phyloP scores from a whole-genome alignment of 495 filamentous ascomycete genomes.

The Tuber aestivum region DNA sequence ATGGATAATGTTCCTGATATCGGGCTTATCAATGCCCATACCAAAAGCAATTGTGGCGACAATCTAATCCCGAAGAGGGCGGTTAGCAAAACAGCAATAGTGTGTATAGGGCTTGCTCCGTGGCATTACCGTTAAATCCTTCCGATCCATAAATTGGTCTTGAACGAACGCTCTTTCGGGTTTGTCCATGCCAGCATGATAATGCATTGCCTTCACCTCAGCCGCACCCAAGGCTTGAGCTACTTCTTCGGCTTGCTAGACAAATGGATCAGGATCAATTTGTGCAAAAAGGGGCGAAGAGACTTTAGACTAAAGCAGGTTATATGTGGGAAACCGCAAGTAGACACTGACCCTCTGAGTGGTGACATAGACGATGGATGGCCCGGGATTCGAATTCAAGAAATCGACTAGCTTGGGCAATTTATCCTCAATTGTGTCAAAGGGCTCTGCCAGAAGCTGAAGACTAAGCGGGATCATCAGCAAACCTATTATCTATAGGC shows the following conservation, averaged over 20 bases:
- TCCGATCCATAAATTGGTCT: conserved; percentile 51
- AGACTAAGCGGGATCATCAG: conserved; percentile 36
- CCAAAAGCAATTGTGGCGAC: conserved; percentile 59
- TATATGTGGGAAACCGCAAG: background rate
- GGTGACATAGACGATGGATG: conserved; percentile 56
- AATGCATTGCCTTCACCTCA: conserved; percentile 48
- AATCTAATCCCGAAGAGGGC: conserved; percentile 35
- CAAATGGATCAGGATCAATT: conserved; percentile 6
- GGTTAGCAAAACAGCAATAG: background rate
- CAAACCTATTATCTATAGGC: background rate
- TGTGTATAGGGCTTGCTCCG: background rate
- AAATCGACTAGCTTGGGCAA: conserved; percentile 48
- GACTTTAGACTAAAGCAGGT: background rate
- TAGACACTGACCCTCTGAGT: conserved; percentile 42
- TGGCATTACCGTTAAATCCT: conserved; percentile 44
- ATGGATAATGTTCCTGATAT: conserved; percentile 57
- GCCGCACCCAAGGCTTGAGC: conserved; percentile 42
- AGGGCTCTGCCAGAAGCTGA: conserved; percentile 49
- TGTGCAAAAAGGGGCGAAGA: background rate
- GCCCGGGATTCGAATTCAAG: conserved; percentile 48
- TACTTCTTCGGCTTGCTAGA: conserved; percentile 48
- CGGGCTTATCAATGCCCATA: conserved; percentile 56
- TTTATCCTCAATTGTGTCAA: conserved; percentile 45
- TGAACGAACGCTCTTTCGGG: conserved; percentile 47
- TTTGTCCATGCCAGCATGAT: conserved; percentile 52